A percentile compares a stretch with the other conserved stretches of the same genome.
Conservation (phyloP, 1,139 yeast species). For the Arxiozyma bovina region DNA sequence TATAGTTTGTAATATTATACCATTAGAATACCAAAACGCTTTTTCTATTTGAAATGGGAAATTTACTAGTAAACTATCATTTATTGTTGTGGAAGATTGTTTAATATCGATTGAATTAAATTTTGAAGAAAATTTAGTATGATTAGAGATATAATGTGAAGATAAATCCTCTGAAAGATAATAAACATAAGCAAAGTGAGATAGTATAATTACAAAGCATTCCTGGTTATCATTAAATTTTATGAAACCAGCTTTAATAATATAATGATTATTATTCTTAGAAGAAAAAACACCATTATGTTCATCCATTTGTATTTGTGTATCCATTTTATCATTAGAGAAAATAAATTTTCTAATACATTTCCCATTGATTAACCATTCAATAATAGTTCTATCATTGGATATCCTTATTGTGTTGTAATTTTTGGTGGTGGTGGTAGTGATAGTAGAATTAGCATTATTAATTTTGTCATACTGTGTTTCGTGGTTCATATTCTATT, state of each 20-base stretch:
- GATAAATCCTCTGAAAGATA: conserved; percentile 19
- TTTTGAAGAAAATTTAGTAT: background rate
- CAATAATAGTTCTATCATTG: conserved; percentile 15
- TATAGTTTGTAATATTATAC: conserved; percentile 23
- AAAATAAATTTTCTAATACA: conserved; percentile 21
- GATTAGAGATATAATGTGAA: conserved; percentile 13
- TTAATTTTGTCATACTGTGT: background rate
- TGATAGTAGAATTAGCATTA: no score
- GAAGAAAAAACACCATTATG: background rate
- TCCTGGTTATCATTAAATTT: conserved; percentile 21
- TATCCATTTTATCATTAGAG: conserved; percentile 5
- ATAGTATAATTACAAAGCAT: conserved; percentile 24
- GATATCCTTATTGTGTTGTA: conserved; percentile 18
- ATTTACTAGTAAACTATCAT: background rate
- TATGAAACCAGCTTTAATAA: conserved; percentile 26
- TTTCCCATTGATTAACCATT: conserved; percentile 21
- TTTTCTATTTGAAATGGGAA: conserved; percentile 26
- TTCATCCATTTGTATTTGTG: background rate
- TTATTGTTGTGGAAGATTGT: background rate
- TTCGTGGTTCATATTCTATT: background rate
- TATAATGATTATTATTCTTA: background rate
- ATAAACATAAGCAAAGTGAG: conserved; percentile 25
- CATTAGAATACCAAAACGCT: conserved; percentile 28
- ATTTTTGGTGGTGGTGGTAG: background rate
- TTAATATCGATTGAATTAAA: background rate